Conservation (phyloP, 1,139 yeast genomes). For the Tardiomyces blankii region DNA sequence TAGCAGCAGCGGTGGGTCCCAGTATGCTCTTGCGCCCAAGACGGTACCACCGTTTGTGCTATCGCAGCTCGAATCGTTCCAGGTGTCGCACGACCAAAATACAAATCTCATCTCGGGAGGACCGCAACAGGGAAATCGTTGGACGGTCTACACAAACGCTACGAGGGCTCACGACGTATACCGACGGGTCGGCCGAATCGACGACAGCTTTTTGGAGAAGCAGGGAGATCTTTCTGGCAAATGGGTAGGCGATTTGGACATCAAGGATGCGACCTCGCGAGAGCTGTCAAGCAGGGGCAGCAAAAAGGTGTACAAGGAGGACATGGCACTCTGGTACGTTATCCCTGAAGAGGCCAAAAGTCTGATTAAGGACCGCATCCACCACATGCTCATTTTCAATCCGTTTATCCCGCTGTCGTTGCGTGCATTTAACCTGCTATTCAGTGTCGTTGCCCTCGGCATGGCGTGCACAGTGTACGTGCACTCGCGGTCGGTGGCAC, state of each 20-base stretch:
- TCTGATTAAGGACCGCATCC: background rate
- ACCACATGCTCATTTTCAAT: conserved; percentile 48
- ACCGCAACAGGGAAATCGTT: background rate
- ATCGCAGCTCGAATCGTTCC: background rate
- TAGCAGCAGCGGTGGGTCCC: too few relatives aligned
- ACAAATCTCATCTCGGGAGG: background rate
- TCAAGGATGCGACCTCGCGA: background rate
- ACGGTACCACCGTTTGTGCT: background rate
- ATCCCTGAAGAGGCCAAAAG: background rate
- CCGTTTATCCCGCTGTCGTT: conserved; percentile 74
- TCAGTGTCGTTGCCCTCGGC: conserved; percentile 53
- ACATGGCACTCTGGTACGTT: background rate
- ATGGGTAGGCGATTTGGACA: background rate
- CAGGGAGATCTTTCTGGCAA: background rate
- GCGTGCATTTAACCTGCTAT: conserved; percentile 53
- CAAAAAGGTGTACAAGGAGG: too few relatives aligned
- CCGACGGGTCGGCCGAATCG: background rate
- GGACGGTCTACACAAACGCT: background rate
- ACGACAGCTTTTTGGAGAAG: background rate
- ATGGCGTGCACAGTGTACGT: conserved; percentile 55
- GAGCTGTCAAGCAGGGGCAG: background rate
- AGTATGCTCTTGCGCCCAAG: too few relatives aligned
- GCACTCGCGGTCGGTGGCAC: conserved; percentile 32
- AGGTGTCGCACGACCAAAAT: background rate
- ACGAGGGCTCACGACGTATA: background rate